Evolutionary conservation across 257 asterid species (phyloP).

Genomic region (Penstemon barbatus): DNA sequence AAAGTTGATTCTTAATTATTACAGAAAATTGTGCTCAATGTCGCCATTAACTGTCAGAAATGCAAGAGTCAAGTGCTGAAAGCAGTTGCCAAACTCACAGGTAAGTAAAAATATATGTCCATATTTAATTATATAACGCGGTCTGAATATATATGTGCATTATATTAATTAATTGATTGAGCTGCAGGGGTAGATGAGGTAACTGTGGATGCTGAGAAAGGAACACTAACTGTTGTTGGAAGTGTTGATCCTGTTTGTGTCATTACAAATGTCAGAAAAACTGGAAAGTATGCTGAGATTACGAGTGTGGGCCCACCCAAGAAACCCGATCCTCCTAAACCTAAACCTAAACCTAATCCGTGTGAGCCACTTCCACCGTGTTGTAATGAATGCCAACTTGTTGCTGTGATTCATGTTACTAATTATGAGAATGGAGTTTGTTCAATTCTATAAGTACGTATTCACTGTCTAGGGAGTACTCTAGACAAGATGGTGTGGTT

Average conservation of each 20-base stretch:
- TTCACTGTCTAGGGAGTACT: conserved; percentile 54
- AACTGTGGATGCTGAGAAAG: conserved; percentile 35
- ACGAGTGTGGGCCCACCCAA: conserved; percentile 36
- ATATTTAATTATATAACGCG: background rate
- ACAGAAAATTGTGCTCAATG: conserved; percentile 36
- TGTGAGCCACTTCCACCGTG: conserved; percentile 21
- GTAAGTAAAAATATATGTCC: conserved; percentile 3
- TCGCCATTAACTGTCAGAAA: conserved; percentile 32
- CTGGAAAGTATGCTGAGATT: conserved; percentile 26
- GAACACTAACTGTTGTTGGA: conserved; percentile 32
- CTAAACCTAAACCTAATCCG: conserved; percentile 3
- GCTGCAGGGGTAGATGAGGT: conserved; percentile 32
- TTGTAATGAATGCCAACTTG: conserved; percentile 34
- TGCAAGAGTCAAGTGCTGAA: conserved; percentile 31
- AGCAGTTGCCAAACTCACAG: conserved; percentile 33
- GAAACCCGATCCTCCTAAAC: conserved; percentile 11
- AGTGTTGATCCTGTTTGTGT: conserved; percentile 35
- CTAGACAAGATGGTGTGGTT: conserved; percentile 62
- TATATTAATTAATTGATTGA: background rate
- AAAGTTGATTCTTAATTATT: no score
- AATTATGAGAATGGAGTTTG: conserved; percentile 14
- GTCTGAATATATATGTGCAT: no score
- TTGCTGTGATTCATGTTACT: conserved; percentile 16
- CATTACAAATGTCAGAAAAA: conserved; percentile 22
- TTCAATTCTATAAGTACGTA: conserved; percentile 21